A percentile compares a stretch with the other conserved stretches of the same genome.
These are phyloP conservation scores for Phialophora expanda DNA, from an alignment of 2,329 filamentous ascomycete genomes.

Conservation along the genomic window DNA sequence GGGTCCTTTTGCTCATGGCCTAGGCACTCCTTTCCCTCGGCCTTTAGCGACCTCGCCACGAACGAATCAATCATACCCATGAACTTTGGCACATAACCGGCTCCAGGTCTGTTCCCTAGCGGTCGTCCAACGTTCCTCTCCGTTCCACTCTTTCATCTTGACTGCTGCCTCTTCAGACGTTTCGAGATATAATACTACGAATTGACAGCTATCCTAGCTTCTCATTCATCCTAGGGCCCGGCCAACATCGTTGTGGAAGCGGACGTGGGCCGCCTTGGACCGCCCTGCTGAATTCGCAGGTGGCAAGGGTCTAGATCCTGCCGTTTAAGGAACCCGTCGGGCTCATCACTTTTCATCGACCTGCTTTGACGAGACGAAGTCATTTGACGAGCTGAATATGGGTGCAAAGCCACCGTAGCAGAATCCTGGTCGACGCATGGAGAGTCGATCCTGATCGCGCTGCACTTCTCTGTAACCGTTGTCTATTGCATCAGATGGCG, in stretches of 20 bases:
- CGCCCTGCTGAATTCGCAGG: not conserved
- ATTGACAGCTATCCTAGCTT: not conserved
- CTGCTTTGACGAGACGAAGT: too few species aligned
- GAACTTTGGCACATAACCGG: not conserved
- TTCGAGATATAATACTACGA: not conserved
- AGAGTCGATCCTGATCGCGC: not conserved
- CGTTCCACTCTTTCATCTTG: not conserved
- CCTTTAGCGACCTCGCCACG: not conserved
- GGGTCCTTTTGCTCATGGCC: not conserved
- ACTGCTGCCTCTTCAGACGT: not conserved
- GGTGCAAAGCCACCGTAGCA: not conserved
- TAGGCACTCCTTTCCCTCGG: not conserved
- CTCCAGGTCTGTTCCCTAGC: not conserved
- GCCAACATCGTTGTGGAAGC: not conserved
- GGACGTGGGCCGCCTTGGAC: too few species aligned
- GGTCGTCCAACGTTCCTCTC: not conserved
- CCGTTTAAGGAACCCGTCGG: not conserved
- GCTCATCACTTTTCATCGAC: not conserved
- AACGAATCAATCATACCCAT: not conserved
- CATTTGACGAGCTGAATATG: not conserved
- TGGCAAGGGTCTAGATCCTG: not conserved
- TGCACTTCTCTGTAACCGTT: not conserved
- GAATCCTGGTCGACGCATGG: not conserved
- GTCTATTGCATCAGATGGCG: not conserved
- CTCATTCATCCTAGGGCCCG: not conserved